These are phyloP conservation scores for Colletotrichum brevisporum DNA, from an alignment of 2,329 filamentous ascomycete species.

Conservation along the genomic window DNA sequence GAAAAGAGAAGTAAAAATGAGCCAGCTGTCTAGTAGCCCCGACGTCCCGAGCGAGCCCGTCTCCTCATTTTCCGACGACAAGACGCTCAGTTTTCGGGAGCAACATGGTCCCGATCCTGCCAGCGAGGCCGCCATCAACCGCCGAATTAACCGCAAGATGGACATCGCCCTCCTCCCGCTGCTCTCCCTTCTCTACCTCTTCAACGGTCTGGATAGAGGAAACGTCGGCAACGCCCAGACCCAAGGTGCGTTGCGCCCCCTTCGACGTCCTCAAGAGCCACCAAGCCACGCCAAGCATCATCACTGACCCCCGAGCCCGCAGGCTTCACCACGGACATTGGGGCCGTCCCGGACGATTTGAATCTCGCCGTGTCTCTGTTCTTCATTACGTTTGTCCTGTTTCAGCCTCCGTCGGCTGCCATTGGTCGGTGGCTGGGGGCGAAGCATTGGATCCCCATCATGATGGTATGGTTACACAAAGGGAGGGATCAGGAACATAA, in stretches of 20 bases:
- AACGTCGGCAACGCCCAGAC: conserved; percentile 59
- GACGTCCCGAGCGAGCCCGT: conserved; percentile 13
- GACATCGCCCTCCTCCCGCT: conserved; percentile 55
- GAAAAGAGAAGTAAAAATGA: conserved; percentile 14
- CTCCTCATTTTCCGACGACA: conserved; percentile 25
- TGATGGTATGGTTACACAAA: conserved; percentile 65
- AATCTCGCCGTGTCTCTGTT: conserved; percentile 70
- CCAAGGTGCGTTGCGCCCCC: conserved; percentile 46
- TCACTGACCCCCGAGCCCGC: conserved; percentile 12
- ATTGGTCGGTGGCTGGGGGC: conserved; percentile 58
- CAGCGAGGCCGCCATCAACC: conserved; percentile 20
- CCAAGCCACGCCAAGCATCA: background rate
- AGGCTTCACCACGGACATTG: conserved; percentile 68
- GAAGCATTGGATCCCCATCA: conserved; percentile 67
- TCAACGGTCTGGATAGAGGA: conserved; percentile 57
- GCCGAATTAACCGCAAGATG: conserved; percentile 52
- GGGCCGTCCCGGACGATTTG: conserved; percentile 64
- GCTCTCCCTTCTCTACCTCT: conserved; percentile 56
- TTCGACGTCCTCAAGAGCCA: background rate
- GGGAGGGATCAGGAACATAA: conserved; percentile 50
- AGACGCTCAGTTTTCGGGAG: conserved; percentile 1
- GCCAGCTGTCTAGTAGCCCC: conserved; percentile 24
- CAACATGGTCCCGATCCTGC: background rate
- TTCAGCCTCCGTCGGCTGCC: conserved; percentile 68
- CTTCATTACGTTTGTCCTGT: conserved; percentile 70